phyloP scores from a whole-genome alignment of 805 yeast genomes.

The Starmerella potacharoeniae region DNA sequence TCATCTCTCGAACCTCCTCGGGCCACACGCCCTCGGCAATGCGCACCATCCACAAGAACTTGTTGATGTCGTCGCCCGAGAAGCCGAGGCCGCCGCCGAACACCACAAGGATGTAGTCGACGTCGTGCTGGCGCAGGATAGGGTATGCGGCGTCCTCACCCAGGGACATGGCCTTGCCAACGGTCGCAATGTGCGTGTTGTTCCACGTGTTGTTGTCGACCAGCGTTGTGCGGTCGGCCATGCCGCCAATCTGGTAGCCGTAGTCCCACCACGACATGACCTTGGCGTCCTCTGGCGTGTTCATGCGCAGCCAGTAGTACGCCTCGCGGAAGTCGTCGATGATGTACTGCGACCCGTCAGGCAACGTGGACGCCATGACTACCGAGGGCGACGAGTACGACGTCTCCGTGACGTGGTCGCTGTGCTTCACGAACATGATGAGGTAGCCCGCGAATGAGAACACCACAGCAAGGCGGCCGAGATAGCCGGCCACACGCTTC shows the following conservation, averaged over 20 bases:
- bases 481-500: conserved; percentile 22
- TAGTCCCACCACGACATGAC: conserved; percentile 99
- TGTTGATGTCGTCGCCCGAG: conserved; percentile 93
- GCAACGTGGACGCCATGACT: conserved; percentile 68
- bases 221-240: conserved; percentile 97
- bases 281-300: conserved; percentile 90
- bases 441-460: conserved; percentile 63
- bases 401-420: conserved; percentile 93
- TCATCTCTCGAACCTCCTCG: conserved; percentile 82
- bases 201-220: conserved; percentile 99
- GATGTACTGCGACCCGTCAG: conserved; percentile 74
- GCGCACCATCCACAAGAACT: conserved; percentile 97
- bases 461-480: conserved; percentile 53
- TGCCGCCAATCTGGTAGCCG: conserved; percentile 98
- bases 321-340: conserved; percentile 99
- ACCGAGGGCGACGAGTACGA: conserved; percentile 98
- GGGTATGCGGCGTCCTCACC: conserved; percentile 80
- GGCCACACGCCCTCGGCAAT: conserved; percentile 99
- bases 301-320: conserved; percentile 97
- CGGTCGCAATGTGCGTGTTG: conserved; percentile 97
- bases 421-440: conserved; percentile 74
- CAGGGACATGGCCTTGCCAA: conserved; percentile 95
- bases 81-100: conserved; percentile 92
- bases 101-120: conserved; percentile 82
- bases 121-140: conserved; percentile 80